Evolutionary conservation across 2,329 filamentous ascomycete species (phyloP).

Genomic region (Neocucurbitaria cava): DNA sequence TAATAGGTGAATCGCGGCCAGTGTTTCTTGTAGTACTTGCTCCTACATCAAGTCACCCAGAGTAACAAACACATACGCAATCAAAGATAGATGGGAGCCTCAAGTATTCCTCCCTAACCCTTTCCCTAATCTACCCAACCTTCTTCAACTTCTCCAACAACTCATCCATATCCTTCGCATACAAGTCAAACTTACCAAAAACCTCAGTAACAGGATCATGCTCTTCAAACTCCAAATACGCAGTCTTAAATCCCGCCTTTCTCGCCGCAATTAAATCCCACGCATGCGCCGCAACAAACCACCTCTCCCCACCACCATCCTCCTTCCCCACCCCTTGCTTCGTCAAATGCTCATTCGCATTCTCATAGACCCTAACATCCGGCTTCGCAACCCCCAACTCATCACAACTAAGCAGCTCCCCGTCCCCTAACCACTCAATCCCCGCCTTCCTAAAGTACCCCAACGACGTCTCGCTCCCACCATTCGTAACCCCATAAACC

Average conservation of each 20-base stretch:
- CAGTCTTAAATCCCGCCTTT: conserved; percentile 31
- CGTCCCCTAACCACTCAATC: conserved; percentile 28
- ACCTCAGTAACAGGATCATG: conserved; percentile 30
- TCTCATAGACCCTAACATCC: conserved; percentile 29
- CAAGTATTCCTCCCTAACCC: too few species aligned
- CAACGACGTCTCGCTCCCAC: conserved; percentile 20
- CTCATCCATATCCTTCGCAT: conserved; percentile 29
- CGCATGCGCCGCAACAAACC: conserved; percentile 36
- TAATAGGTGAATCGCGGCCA: too few species aligned
- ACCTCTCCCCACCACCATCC: conserved; percentile 21
- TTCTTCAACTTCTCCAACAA: conserved; percentile 27
- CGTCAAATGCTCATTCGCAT: conserved; percentile 22
- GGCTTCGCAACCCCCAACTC: conserved; percentile 28
- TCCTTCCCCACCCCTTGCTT: conserved; percentile 4
- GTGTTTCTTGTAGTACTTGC: too few species aligned
- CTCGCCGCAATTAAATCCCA: conserved; percentile 32
- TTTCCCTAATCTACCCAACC: too few species aligned
- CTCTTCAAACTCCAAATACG: conserved; percentile 34
- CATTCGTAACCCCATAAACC: conserved; percentile 35
- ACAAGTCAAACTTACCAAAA: conserved; percentile 35
- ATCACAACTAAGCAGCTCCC: conserved; percentile 29
- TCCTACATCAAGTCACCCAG: too few species aligned
- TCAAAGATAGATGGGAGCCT: too few species aligned
- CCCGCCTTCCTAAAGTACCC: conserved; percentile 23
- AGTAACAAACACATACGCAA: too few species aligned